Evolutionary conservation across 2,329 filamentous ascomycete genomes (phyloP).

Genomic region (Thermomyces lanuginosus): DNA sequence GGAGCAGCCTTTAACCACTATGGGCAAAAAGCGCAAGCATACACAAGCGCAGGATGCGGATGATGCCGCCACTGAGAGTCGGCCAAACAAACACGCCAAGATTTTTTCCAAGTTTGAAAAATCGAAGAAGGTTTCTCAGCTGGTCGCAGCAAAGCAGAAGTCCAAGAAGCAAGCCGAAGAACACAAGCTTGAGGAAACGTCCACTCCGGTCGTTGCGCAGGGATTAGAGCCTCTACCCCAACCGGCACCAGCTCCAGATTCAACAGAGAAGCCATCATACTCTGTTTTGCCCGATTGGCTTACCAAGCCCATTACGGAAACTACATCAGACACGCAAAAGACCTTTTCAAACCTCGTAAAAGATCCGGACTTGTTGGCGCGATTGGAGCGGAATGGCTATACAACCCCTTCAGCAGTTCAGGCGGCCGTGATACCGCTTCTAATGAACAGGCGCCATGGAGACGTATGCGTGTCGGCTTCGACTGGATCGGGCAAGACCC

Average conservation of each 20-base stretch:
- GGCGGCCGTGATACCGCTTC: conserved; percentile 60
- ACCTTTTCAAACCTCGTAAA: conserved; percentile 53
- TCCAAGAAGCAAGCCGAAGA: conserved; percentile 7
- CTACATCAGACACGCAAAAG: too few species aligned
- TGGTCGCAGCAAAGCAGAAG: conserved; percentile 10
- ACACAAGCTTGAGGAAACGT: conserved; percentile 10
- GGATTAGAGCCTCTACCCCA: conserved; percentile 72
- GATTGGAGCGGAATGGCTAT: conserved; percentile 53
- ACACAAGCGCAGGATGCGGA: conserved; percentile 8
- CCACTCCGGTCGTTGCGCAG: conserved; percentile 18
- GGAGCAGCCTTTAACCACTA: conserved; percentile 13
- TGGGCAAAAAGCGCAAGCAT: conserved; percentile 9
- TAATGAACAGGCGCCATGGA: conserved; percentile 52
- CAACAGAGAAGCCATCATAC: conserved; percentile 47
- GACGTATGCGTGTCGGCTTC: conserved; percentile 84
- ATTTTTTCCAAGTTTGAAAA: conserved; percentile 25
- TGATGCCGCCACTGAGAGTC: conserved; percentile 11
- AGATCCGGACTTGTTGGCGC: conserved; percentile 40
- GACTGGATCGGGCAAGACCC: conserved; percentile 88
- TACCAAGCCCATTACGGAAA: conserved; percentile 52
- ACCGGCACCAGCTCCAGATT: conserved; percentile 40
- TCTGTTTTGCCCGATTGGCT: conserved; percentile 71
- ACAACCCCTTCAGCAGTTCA: conserved; percentile 63
- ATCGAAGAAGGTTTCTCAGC: too few species aligned
- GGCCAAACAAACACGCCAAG: conserved; percentile 18